phyloP scores from a whole-genome alignment of 345 rosid species.

The Eucalyptus globulus region DNA sequence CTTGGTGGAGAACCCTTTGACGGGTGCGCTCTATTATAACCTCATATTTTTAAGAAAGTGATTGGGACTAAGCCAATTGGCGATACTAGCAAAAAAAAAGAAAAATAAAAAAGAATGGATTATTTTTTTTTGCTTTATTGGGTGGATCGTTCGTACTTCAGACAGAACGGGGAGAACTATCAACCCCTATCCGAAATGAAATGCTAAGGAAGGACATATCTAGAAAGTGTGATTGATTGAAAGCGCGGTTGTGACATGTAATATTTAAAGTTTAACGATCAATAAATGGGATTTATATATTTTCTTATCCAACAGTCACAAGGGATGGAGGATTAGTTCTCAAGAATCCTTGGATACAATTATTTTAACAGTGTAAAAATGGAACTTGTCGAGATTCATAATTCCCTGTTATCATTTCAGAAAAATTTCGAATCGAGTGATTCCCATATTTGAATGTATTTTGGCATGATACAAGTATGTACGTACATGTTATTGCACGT shows the following conservation, averaged over 20 bases:
- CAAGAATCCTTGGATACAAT: too few relatives aligned
- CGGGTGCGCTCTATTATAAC: background rate
- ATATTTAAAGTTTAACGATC: background rate
- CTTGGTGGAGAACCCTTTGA: background rate
- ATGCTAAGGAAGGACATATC: background rate
- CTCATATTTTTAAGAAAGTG: background rate
- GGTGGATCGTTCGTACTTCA: background rate
- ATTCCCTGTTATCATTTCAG: background rate
- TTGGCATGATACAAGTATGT: background rate
- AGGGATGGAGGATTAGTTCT: too few relatives aligned
- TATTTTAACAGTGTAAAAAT: too few relatives aligned
- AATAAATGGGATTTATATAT: background rate
- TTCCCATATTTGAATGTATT: background rate
- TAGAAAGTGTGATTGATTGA: background rate
- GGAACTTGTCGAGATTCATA: background rate
- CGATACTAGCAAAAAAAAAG: accelerated
- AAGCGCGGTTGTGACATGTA: background rate
- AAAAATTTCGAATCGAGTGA: background rate
- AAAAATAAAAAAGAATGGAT: background rate
- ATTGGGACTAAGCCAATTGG: background rate
- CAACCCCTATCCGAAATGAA: background rate
- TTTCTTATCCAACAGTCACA: too few relatives aligned
- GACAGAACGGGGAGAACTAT: background rate
- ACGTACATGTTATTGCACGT: background rate
- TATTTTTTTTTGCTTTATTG: background rate